Conservation (phyloP, 371 early-diverging fungal species). For the Syncephalastrum monosporum region DNA sequence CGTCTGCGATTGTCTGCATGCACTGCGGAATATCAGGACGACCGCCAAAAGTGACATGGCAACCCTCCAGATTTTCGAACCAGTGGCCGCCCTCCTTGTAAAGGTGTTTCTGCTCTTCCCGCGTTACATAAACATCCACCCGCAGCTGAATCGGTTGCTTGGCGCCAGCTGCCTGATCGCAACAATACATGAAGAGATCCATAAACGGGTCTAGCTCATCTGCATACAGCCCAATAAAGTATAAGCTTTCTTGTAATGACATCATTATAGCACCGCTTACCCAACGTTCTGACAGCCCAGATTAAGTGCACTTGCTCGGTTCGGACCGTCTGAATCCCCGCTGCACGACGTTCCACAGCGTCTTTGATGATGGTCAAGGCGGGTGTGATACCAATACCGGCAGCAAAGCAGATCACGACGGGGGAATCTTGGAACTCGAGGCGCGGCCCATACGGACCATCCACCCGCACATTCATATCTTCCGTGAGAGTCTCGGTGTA, state of each 20-base stretch:
- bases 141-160: slow-evolving; percentile 23
- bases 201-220: slow-evolving; percentile 36
- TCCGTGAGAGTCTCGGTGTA: slow-evolving; percentile 19
- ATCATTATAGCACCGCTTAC: slow-evolving; percentile 12
- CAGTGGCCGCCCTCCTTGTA: slow-evolving; percentile 3
- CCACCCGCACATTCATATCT: slow-evolving; percentile 26
- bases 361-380: slow-evolving; percentile 43
- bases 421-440: slow-evolving; percentile 42
- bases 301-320: slow-evolving; percentile 40
- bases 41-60: slow-evolving; percentile 17
- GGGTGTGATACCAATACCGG: slow-evolving; percentile 50
- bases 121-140: slow-evolving; percentile 35
- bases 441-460: slow-evolving; percentile 47
- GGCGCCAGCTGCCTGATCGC: slow-evolving; percentile 18
- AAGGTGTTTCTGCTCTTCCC: slow-evolving; percentile 10
- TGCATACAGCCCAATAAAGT: slow-evolving; percentile 11
- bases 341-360: slow-evolving; percentile 32
- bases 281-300: slow-evolving; percentile 36
- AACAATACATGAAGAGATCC: slow-evolving; percentile 32
- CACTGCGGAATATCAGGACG: slow-evolving; percentile 24
- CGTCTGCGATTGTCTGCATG: slow-evolving; percentile 24
- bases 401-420: slow-evolving; percentile 28
- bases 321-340: slow-evolving; percentile 34
- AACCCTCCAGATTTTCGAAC: slow-evolving; percentile 5
- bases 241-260: background rate